Conservation (phyloP, 352 stramenopile species). For the Phytophthora fragariae region DNA sequence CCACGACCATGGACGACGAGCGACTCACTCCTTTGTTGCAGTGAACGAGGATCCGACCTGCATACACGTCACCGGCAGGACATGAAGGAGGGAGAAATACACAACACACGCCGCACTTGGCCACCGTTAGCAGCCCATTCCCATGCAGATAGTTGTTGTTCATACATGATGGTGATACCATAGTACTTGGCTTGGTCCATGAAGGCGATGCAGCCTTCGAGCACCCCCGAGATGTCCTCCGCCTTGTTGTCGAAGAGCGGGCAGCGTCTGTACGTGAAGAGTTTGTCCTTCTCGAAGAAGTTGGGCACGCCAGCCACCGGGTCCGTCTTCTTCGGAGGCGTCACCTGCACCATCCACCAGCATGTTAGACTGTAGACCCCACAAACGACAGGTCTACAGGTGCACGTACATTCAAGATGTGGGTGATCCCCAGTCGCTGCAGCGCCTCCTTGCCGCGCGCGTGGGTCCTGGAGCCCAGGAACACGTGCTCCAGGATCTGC, state of each 20-base stretch:
- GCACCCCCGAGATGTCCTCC: slow-evolving; percentile 84
- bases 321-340: slow-evolving; percentile 78
- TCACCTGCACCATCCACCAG: slow-evolving; percentile 56
- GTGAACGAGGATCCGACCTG: slow-evolving; percentile 91
- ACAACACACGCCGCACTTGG: slow-evolving; percentile 44
- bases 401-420: slow-evolving; percentile 81
- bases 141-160: background rate
- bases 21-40: slow-evolving; percentile 93
- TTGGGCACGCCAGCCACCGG: slow-evolving; percentile 89
- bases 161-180: slow-evolving; percentile 53
- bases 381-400: background rate
- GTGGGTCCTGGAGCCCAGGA: slow-evolving; percentile 72
- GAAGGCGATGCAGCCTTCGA: slow-evolving; percentile 89
- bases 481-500: slow-evolving; percentile 75
- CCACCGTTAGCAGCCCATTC: slow-evolving; percentile 42
- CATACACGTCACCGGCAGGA: background rate
- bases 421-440: slow-evolving; percentile 68
- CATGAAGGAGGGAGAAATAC: slow-evolving; percentile 16
- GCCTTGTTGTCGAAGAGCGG: slow-evolving; percentile 92
- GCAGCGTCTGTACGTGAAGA: slow-evolving; percentile 83
- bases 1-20: slow-evolving; percentile 89
- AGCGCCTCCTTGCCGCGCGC: slow-evolving; percentile 75
- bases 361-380: background rate
- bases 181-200: slow-evolving; percentile 94
- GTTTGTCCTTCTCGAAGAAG: slow-evolving; percentile 92